phyloP scores from a whole-genome alignment of 176 grass and related monocot species.

The Cocos nucifera region DNA sequence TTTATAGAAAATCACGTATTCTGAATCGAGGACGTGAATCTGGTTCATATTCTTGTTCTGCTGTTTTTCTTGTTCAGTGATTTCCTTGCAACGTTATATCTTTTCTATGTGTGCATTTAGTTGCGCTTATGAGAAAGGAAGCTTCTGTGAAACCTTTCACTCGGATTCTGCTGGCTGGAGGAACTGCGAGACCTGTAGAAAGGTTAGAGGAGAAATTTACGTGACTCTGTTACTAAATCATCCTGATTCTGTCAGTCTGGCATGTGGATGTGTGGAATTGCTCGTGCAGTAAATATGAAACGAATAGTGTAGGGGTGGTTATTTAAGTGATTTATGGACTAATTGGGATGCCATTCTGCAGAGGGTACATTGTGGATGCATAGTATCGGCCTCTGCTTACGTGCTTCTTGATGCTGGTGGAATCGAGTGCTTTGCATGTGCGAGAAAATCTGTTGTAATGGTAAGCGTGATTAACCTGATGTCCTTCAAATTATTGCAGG shows the following conservation, averaged over 20 bases:
- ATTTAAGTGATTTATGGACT: no score
- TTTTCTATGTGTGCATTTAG: conserved; percentile 11
- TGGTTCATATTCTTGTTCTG: no score
- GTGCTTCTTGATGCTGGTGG: conserved; percentile 78
- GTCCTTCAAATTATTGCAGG: no score
- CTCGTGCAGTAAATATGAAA: no score
- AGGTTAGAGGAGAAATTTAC: conserved; percentile 35
- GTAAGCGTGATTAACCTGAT: conserved; percentile 7
- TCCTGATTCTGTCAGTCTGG: no score
- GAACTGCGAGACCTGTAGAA: conserved; percentile 86
- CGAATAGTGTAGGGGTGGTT: no score
- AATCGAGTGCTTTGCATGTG: conserved; percentile 66
- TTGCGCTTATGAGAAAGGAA: conserved; percentile 71
- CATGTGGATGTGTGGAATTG: no score
- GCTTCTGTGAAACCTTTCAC: conserved; percentile 90
- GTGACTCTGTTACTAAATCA: no score
- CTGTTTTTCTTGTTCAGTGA: no score
- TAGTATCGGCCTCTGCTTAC: conserved; percentile 69
- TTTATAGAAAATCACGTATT: no score
- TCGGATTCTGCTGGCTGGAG: conserved; percentile 83
- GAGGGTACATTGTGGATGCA: conserved; percentile 92
- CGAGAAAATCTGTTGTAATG: conserved; percentile 43
- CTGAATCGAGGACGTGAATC: no score
- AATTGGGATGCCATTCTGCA: conserved; percentile 13
- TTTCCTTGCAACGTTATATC: no score